phyloP scores from a whole-genome alignment of 495 filamentous ascomycete species.

The Astrothelium macrocarpum region DNA sequence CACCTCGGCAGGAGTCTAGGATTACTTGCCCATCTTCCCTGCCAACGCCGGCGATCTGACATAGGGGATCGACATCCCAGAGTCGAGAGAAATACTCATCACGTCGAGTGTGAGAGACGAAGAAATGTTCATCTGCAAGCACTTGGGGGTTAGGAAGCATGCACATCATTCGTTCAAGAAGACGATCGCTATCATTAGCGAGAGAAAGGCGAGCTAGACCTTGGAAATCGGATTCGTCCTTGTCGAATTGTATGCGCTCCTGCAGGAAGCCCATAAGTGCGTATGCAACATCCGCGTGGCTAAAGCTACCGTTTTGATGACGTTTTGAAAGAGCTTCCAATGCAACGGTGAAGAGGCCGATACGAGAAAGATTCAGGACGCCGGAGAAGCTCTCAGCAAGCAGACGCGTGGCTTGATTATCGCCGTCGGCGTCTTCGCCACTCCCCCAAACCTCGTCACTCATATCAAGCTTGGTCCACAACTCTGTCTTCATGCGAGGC shows the following conservation, averaged over 20 bases:
- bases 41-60: slow-evolving; percentile 9
- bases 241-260: slow-evolving; percentile 5
- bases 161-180: slow-evolving; percentile 11
- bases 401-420: slow-evolving; percentile 2
- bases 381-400: slow-evolving; percentile 8
- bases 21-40: slow-evolving; percentile 7
- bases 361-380: background rate
- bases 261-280: slow-evolving; percentile 8
- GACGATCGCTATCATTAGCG: slow-evolving; percentile 8
- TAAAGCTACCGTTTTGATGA: background rate
- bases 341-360: slow-evolving; percentile 7
- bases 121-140: background rate
- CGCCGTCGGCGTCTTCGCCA: background rate
- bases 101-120: slow-evolving; percentile 3
- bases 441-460: slow-evolving; percentile 1
- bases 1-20: slow-evolving; percentile 8
- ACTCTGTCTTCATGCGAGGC: background rate
- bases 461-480: slow-evolving; percentile 6
- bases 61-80: slow-evolving; percentile 10
- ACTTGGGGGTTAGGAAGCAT: background rate
- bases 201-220: slow-evolving; percentile 7
- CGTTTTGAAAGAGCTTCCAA: slow-evolving; percentile 2
- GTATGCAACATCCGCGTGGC: slow-evolving; percentile 4
- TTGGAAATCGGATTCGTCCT: slow-evolving; percentile 2
- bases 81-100: slow-evolving; percentile 3